Percentiles rank a stretch among this genome's conserved stretches.
Evolutionary conservation across 352 stramenopile species (phyloP).

Genomic region (Saprolegnia diclina): DNA sequence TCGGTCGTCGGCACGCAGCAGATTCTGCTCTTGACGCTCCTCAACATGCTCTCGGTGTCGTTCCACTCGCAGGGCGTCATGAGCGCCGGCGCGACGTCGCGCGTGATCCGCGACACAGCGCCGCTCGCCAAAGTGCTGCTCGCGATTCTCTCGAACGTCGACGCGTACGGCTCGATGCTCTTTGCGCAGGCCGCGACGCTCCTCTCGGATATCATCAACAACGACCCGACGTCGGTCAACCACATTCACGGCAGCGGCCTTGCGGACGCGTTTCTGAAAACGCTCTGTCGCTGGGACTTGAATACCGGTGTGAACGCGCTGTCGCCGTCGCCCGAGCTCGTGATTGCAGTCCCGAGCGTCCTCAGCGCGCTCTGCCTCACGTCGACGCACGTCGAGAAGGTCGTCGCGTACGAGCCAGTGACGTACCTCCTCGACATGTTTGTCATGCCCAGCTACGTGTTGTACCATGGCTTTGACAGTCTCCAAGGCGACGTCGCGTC

Average conservation of each 20-base stretch:
- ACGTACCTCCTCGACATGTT: conserved; percentile 90
- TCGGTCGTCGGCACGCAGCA: conserved; percentile 53
- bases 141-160: conserved; percentile 86
- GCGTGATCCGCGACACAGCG: conserved; percentile 81
- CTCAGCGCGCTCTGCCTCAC: conserved; percentile 91
- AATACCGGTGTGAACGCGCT: conserved; percentile 34
- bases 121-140: conserved; percentile 84
- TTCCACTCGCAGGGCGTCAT: conserved; percentile 86
- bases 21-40: conserved; percentile 58
- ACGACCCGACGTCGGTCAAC: conserved; percentile 92
- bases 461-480: conserved; percentile 75
- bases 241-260: conserved; percentile 91
- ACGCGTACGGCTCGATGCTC: conserved; percentile 89
- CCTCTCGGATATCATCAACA: conserved; percentile 96
- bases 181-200: conserved; percentile 89
- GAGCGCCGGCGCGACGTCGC: conserved; percentile 77
- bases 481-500: conserved; percentile 90
- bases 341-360: conserved; percentile 93
- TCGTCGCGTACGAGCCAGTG: conserved; percentile 88
- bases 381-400: conserved; percentile 83
- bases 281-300: conserved; percentile 82
- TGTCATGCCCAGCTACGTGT: conserved; percentile 82
- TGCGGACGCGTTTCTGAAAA: conserved; percentile 88
- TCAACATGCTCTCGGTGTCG: conserved; percentile 74
- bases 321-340: conserved; percentile 78